A percentile compares a stretch with the other conserved stretches of the same genome.
These are phyloP conservation scores for Solanum chmielewskii DNA, from an alignment of 257 asterid species.

Conservation along the genomic window DNA sequence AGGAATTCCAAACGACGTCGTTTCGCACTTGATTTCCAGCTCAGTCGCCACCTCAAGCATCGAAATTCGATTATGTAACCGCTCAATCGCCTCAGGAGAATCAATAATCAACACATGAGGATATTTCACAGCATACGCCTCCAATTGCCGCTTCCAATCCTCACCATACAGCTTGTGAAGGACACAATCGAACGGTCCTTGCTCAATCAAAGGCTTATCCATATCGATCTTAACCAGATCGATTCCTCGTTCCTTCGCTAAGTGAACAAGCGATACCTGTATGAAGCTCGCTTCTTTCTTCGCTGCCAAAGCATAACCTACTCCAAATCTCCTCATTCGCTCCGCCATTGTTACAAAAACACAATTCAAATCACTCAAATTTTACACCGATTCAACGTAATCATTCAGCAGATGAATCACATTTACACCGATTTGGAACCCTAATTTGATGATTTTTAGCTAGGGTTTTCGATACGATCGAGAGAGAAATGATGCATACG, in stretches of 20 bases:
- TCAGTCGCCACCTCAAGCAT: conserved; percentile 58
- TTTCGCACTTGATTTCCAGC: conserved; percentile 13
- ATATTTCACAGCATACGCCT: conserved; percentile 29
- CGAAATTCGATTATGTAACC: conserved; percentile 61
- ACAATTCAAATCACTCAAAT: background rate
- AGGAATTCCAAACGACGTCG: conserved; percentile 50
- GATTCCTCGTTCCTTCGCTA: conserved; percentile 42
- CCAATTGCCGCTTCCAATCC: conserved; percentile 49
- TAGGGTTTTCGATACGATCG: background rate
- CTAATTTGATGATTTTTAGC: background rate
- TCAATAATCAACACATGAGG: conserved; percentile 43
- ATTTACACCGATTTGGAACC: background rate
- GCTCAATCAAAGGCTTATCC: conserved; percentile 43
- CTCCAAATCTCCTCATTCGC: conserved; percentile 30
- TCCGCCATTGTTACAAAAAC: conserved; percentile 18
- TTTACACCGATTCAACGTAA: background rate
- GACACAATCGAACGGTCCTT: conserved; percentile 61
- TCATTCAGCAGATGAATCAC: background rate
- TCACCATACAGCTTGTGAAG: conserved; percentile 57
- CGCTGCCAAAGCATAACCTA: conserved; percentile 73
- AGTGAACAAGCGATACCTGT: conserved; percentile 40
- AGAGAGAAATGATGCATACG: background rate
- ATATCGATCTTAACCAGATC: conserved; percentile 58
- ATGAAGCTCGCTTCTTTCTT: conserved; percentile 68
- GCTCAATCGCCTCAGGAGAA: conserved; percentile 49